phyloP scores from a whole-genome alignment of 208 protist genomes.

The Acanthamoeba culbertsoni region DNA sequence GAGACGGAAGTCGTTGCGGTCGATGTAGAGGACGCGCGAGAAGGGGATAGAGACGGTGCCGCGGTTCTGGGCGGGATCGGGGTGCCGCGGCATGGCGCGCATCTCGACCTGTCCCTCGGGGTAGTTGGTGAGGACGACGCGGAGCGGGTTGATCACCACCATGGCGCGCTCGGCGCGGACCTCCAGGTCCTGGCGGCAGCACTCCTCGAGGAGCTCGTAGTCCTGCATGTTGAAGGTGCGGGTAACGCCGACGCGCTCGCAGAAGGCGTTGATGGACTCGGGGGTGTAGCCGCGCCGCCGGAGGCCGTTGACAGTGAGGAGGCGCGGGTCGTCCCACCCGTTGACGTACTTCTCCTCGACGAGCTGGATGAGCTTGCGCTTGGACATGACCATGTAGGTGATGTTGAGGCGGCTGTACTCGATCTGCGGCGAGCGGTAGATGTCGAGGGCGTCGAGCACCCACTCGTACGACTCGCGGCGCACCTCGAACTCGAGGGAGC shows the following conservation, averaged over 20 bases:
- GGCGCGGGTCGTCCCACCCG: constrained; percentile 95
- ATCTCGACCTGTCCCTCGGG: constrained; percentile 80
- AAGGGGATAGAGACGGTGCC: constrained; percentile 90
- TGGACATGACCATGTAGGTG: constrained; percentile 96
- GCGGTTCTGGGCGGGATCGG: constrained; percentile 84
- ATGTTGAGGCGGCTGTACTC: constrained; percentile 98
- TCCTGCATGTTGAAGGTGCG: constrained; percentile 80
- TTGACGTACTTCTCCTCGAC: constrained; percentile 87
- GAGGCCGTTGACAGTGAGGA: constrained; percentile 96
- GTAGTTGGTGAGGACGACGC: constrained; percentile 94
- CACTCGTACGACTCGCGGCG: constrained; percentile 97
- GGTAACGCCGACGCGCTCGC: constrained; percentile 89
- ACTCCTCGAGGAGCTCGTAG: constrained; percentile 93
- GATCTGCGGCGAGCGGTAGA: constrained; percentile 94
- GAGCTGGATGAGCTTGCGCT: constrained; percentile 96
- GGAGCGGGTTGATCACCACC: constrained; percentile 94
- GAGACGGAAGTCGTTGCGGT: constrained; percentile 93
- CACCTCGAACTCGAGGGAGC: constrained; percentile 99
- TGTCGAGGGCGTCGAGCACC: constrained; percentile 80
- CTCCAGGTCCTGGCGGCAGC: constrained; percentile 94
- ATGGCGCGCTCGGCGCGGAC: constrained; percentile 80
- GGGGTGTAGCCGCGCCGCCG: constrained; percentile 96
- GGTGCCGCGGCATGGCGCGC: constrained; percentile 94
- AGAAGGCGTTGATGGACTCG: constrained; percentile 96
- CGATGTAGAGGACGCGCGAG: constrained; percentile 95